Percentiles rank a stretch among this genome's conserved stretches.
phyloP scores from a whole-genome alignment of 2,329 filamentous ascomycete species.

The Xylaria sp. region DNA sequence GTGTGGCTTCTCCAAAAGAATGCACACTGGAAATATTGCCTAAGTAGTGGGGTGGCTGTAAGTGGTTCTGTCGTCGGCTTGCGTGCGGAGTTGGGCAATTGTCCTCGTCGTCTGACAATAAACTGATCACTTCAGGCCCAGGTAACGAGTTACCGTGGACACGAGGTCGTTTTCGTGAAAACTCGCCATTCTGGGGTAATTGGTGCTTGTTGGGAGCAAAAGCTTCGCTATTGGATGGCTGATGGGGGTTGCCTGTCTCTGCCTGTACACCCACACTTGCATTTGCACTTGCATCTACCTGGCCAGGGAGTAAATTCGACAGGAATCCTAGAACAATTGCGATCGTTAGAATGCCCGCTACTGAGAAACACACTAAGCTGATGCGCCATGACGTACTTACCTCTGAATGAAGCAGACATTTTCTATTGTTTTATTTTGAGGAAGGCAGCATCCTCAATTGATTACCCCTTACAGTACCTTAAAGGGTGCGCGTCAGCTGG shows the following conservation, averaged over 20 bases:
- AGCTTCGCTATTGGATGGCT: not conserved
- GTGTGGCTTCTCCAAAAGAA: not conserved
- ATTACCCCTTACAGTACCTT: not conserved
- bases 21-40: not conserved
- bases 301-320: conserved; percentile 2
- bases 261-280: not conserved
- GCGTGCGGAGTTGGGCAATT: not conserved
- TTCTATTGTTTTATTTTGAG: not conserved
- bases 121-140: conserved; percentile 28
- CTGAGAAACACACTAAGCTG: too few relatives aligned
- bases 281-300: not conserved
- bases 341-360: conserved; percentile 1
- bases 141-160: not conserved
- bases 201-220: not conserved
- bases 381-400: conserved; percentile 12
- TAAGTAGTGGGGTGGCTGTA: not conserved
- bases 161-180: conserved; percentile 26
- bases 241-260: not conserved
- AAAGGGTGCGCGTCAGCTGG: not conserved
- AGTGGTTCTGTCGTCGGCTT: not conserved
- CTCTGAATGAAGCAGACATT: conserved; percentile 20
- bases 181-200: conserved; percentile 1
- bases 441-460: not conserved
- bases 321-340: conserved; percentile 1
- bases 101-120: conserved; percentile 21